Percentiles rank a stretch among this genome's conserved stretches.
Evolutionary conservation across 139 green algal species (phyloP).

Genomic region (Yamagishiella unicocca): DNA sequence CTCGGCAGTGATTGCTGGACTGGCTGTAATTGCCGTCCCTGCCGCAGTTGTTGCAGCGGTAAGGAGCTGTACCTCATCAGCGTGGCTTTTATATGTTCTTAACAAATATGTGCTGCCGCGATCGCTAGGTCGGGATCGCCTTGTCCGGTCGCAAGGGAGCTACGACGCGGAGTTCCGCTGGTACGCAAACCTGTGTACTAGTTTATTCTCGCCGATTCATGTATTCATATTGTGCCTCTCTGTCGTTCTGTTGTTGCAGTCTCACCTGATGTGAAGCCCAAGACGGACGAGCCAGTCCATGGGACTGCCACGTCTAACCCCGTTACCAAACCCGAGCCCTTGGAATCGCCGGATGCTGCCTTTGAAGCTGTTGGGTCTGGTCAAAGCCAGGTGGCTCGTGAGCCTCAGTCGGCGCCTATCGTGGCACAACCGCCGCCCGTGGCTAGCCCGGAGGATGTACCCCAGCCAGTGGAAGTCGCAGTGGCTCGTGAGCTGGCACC

Average conservation of each 20-base stretch:
- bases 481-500: too few species aligned
- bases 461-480: background rate
- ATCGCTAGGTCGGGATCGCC: background rate
- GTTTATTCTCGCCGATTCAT: background rate
- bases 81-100: background rate
- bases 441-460: background rate
- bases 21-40: slow-evolving; percentile 15
- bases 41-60: background rate
- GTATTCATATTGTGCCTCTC: background rate
- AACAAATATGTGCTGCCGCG: background rate
- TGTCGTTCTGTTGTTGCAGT: background rate
- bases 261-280: background rate
- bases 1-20: background rate
- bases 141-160: background rate
- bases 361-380: background rate
- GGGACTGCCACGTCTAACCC: too few species aligned
- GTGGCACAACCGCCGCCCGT: background rate
- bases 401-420: too few species aligned
- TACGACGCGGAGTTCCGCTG: background rate
- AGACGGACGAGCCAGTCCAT: too few species aligned
- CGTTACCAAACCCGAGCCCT: background rate
- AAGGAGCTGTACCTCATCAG: background rate
- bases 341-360: background rate
- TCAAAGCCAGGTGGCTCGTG: too few species aligned
- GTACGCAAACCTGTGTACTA: background rate